A percentile compares a stretch with the other conserved stretches of the same genome.
Evolutionary conservation across 2,329 filamentous ascomycete species (phyloP).

Genomic region (Fusarium dlaminii): DNA sequence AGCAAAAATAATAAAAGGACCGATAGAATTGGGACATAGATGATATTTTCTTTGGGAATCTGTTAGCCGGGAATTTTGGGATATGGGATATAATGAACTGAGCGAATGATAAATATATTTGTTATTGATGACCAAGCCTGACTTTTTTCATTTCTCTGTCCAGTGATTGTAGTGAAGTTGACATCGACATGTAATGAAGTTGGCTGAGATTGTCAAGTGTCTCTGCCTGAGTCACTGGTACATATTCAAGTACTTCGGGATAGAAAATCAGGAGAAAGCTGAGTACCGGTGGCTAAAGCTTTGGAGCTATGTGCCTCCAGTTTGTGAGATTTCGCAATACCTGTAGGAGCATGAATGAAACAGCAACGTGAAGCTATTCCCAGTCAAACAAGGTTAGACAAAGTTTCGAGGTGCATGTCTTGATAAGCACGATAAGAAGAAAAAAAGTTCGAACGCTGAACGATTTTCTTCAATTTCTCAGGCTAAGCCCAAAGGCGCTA

Average conservation of each 20-base stretch:
- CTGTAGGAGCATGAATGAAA: neutral
- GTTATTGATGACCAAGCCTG: neutral
- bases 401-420: neutral
- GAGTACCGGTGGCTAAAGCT: too few species aligned
- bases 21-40: slow-evolving; percentile 1
- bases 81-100: slow-evolving; percentile 12
- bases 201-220: neutral
- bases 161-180: neutral
- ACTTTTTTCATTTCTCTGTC: too few species aligned
- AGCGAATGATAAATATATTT: slow-evolving; percentile 25
- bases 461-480: slow-evolving; percentile 18
- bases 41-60: slow-evolving; percentile 1
- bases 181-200: neutral
- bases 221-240: neutral
- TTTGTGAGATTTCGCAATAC: neutral
- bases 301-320: neutral
- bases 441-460: slow-evolving; percentile 40
- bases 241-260: neutral
- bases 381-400: neutral
- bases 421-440: slow-evolving; percentile 42
- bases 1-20: neutral
- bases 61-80: slow-evolving; percentile 11
- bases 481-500: slow-evolving; percentile 14
- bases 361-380: slow-evolving; percentile 24
- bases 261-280: neutral